These are phyloP conservation scores for Bryopsis sp. DNA, from an alignment of 139 green algal species.

Conservation along the genomic window DNA sequence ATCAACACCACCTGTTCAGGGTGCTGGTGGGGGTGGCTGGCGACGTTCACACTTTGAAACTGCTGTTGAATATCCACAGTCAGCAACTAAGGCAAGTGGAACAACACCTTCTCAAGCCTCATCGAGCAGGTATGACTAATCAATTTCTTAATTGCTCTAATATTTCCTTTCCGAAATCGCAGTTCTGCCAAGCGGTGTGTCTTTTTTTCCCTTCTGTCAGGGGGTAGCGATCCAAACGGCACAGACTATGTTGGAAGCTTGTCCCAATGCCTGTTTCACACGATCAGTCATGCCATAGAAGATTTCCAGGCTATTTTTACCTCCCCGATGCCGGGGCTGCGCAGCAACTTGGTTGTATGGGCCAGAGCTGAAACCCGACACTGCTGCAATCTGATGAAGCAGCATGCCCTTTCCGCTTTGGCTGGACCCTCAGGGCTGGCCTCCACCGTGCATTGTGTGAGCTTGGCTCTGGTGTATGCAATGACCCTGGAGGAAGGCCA, in stretches of 20 bases:
- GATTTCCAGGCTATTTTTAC: slow-evolving; percentile 7
- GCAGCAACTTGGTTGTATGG: background rate
- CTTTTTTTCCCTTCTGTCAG: background rate
- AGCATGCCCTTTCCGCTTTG: slow-evolving; percentile 6
- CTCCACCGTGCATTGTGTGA: background rate
- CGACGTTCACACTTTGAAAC: background rate
- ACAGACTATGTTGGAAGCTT: slow-evolving; percentile 10
- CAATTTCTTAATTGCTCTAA: background rate
- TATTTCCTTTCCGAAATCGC: background rate
- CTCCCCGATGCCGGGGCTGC: background rate
- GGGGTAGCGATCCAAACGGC: background rate
- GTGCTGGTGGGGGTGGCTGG: slow-evolving; percentile 1
- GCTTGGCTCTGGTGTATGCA: slow-evolving; percentile 3
- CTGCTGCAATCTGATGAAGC: background rate
- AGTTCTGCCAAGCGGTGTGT: background rate
- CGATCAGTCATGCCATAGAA: background rate
- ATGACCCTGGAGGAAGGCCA: background rate
- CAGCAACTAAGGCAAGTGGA: background rate
- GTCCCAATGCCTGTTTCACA: background rate
- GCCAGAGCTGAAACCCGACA: background rate
- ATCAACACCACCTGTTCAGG: background rate
- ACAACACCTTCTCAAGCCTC: slow-evolving; percentile 8
- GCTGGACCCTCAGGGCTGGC: background rate
- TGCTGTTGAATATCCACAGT: background rate
- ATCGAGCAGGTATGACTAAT: slow-evolving; percentile 4